These are phyloP conservation scores for Xylariaceae sp. DNA, from an alignment of 2,329 filamentous ascomycete species.

Conservation along the genomic window DNA sequence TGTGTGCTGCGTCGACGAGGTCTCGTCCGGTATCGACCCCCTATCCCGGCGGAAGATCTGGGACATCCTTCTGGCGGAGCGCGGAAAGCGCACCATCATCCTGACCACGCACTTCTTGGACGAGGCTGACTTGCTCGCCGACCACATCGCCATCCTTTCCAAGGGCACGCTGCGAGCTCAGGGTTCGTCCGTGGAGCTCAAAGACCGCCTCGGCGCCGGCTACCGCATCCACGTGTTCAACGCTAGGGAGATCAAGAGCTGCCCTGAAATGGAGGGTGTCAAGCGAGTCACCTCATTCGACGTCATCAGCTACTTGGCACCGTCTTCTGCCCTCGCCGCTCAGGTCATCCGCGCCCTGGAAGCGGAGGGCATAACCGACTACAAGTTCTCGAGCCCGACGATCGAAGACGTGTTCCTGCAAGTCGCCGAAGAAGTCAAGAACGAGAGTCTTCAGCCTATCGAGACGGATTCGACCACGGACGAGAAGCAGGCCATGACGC, in stretches of 20 bases:
- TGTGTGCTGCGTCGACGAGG: slow-evolving; percentile 88
- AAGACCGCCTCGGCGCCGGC: slow-evolving; percentile 73
- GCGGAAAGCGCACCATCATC: slow-evolving; percentile 75
- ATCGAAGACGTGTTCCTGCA: slow-evolving; percentile 91
- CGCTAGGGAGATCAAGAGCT: slow-evolving; percentile 41
- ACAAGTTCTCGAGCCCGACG: slow-evolving; percentile 80
- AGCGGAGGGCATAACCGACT: slow-evolving; percentile 61
- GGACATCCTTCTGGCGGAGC: slow-evolving; percentile 84
- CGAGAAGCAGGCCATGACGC: slow-evolving; percentile 23
- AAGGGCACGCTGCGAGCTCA: slow-evolving; percentile 76
- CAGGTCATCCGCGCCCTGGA: slow-evolving; percentile 67
- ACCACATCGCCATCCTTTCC: slow-evolving; percentile 82
- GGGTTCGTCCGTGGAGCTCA: slow-evolving; percentile 81
- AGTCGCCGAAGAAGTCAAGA: slow-evolving; percentile 71
- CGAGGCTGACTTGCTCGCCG: slow-evolving; percentile 83
- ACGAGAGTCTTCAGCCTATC: slow-evolving; percentile 35
- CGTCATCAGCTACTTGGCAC: slow-evolving; percentile 65
- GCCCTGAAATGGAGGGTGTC: slow-evolving; percentile 50
- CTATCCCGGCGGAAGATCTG: slow-evolving; percentile 84
- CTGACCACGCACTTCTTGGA: slow-evolving; percentile 92
- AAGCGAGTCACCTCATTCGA: slow-evolving; percentile 59
- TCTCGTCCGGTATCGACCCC: slow-evolving; percentile 82
- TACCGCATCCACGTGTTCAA: slow-evolving; percentile 75
- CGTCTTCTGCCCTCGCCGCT: slow-evolving; percentile 65
- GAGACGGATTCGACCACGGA: slow-evolving; percentile 8